Percentiles rank a stretch among this genome's conserved stretches.
Conservation (phyloP, 345 rosid species). For the Geranium rotundifolium region DNA sequence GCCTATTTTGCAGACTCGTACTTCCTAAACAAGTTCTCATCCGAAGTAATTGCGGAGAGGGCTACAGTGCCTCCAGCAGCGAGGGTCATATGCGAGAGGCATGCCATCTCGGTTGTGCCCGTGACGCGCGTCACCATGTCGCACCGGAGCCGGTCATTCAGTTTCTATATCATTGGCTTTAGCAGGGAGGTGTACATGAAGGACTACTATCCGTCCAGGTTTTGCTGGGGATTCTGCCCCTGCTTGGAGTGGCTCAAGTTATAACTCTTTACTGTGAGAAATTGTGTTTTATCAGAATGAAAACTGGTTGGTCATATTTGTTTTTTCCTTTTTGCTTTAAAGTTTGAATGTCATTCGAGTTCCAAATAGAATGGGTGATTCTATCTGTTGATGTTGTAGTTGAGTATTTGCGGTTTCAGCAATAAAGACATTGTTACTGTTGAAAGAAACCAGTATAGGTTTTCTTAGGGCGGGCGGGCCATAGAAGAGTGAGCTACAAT, state of each 20-base stretch:
- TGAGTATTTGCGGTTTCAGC: too few species aligned
- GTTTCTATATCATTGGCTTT: constrained; percentile 76
- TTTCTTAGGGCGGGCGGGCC: too few species aligned
- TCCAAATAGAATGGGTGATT: too few species aligned
- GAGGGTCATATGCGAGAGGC: constrained; percentile 83
- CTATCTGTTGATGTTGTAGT: too few species aligned
- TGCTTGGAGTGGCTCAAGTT: constrained; percentile 83
- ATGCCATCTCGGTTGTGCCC: constrained; percentile 75
- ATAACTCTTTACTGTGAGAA: too few species aligned
- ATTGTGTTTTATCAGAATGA: too few species aligned
- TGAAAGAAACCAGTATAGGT: too few species aligned
- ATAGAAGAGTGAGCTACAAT: too few species aligned
- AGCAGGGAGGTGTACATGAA: constrained; percentile 80
- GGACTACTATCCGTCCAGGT: constrained; percentile 80
- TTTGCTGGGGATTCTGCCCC: constrained; percentile 95
- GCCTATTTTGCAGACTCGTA: constrained; percentile 88
- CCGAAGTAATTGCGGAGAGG: constrained; percentile 72
- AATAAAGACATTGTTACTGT: too few species aligned
- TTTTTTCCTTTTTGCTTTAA: too few species aligned
- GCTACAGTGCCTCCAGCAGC: constrained; percentile 59
- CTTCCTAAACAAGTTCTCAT: constrained; percentile 84
- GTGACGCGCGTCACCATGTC: constrained; percentile 83
- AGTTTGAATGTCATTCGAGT: too few species aligned
- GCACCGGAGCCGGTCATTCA: constrained; percentile 58
- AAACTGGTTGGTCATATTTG: too few species aligned